Conservation (phyloP, 768 basidiomycete species). For the Lentinus brumalis region DNA sequence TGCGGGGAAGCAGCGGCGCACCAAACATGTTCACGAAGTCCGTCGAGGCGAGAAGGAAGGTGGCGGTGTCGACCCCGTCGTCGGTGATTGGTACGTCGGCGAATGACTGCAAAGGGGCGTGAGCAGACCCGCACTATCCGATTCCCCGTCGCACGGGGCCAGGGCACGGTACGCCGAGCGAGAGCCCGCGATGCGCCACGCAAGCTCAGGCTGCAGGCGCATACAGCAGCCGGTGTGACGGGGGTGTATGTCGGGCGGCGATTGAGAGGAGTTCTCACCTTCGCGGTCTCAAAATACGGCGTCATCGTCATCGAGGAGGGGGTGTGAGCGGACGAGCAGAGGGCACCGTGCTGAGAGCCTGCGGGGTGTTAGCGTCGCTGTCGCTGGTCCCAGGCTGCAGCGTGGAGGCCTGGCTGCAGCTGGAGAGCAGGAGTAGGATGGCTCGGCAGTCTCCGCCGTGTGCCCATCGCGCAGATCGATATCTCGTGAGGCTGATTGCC, state of each 20-base stretch:
- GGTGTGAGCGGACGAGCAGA: background rate
- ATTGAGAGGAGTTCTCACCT: conserved; percentile 42
- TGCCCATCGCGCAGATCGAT: conserved; percentile 21
- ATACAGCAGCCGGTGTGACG: conserved; percentile 13
- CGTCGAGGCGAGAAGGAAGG: conserved; percentile 88
- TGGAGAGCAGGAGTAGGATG: too few relatives aligned
- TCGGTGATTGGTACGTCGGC: conserved; percentile 78
- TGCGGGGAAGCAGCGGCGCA: conserved; percentile 31
- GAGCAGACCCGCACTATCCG: background rate
- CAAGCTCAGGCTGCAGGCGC: conserved; percentile 2
- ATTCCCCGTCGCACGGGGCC: too few relatives aligned
- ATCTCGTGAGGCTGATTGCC: conserved; percentile 20
- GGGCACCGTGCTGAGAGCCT: background rate
- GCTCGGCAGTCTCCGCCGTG: conserved; percentile 11
- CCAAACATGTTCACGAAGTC: conserved; percentile 78
- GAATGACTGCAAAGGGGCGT: conserved; percentile 63
- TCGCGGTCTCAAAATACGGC: conserved; percentile 71
- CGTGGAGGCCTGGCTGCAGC: conserved; percentile 7
- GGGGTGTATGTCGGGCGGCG: conserved; percentile 5
- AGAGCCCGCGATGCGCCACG: conserved; percentile 8
- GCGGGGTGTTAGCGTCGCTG: background rate
- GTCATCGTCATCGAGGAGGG: conserved; percentile 46
- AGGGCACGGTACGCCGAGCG: background rate
- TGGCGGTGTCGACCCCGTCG: conserved; percentile 73
- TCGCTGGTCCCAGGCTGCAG: background rate